Percentiles rank a stretch among this genome's conserved stretches.
These are phyloP conservation scores for Sporothrix dimorphospora DNA, from an alignment of 2,329 filamentous ascomycete genomes.

Conservation along the genomic window DNA sequence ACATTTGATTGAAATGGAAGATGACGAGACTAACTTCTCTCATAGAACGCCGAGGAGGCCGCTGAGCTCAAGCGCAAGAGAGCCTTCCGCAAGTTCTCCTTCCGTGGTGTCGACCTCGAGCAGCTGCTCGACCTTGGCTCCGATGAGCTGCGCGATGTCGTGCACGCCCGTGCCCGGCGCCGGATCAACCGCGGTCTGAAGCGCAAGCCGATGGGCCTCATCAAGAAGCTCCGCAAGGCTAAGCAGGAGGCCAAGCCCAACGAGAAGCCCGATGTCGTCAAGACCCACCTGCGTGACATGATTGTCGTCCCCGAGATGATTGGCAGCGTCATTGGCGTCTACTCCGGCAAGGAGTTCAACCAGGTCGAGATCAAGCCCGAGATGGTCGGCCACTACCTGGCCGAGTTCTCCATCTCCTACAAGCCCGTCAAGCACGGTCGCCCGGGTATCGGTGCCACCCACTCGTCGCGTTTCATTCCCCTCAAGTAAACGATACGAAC, in stretches of 20 bases:
- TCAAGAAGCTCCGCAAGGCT: conserved; percentile 99
- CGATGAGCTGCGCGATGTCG: conserved; percentile 98
- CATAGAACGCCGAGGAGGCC: conserved; percentile 61
- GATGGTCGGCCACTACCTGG: conserved; percentile 99
- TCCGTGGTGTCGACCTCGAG: conserved; percentile 99
- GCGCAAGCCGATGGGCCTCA: conserved; percentile 99
- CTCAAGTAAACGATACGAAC: conserved; percentile 76
- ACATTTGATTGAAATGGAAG: background rate
- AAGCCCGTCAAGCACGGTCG: conserved; percentile 99
- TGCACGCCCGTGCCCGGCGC: conserved; percentile 97
- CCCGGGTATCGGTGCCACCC: conserved; percentile 99
- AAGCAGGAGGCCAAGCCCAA: conserved; percentile 99
- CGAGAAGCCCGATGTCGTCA: conserved; percentile 99
- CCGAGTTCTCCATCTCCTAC: conserved; percentile 99
- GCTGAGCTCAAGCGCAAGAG: conserved; percentile 99
- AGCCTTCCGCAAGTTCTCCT: conserved; percentile 99
- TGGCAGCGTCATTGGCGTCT: conserved; percentile 96
- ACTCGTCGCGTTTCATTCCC: conserved; percentile 99
- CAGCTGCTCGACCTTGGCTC: conserved; percentile 99
- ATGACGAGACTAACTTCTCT: conserved; percentile 11
- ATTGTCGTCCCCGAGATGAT: conserved; percentile 99
- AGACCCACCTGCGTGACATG: conserved; percentile 99
- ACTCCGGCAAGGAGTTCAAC: conserved; percentile 99
- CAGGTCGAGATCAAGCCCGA: conserved; percentile 99
- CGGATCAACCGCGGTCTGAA: conserved; percentile 99